Base-by-base conservation (phyloP, 1,284 basidiomycete species). In the Cryptococcus neoformans region DNA sequence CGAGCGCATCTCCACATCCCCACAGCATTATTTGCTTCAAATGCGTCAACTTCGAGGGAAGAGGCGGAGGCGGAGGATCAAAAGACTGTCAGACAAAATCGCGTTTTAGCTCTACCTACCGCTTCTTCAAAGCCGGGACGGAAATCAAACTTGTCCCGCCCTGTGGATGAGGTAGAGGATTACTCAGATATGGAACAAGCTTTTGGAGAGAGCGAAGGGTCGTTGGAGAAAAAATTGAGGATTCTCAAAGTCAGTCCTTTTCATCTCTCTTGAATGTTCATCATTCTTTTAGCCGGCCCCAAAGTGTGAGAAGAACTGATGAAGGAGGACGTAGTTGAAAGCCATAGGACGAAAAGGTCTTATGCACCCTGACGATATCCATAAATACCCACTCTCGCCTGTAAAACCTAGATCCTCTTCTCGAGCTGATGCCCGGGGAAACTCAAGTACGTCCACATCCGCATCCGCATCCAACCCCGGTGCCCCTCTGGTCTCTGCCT, bases 311-410 rank as follows among this genome's bases (percentile, higher is more conserved):
- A 28, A 28, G 4, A 28, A 4, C 28, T 28, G 28, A 28, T 4
- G 28, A 28, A 28, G 28, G 28, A 28, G 28, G 28, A 28, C 4
- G 28, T 28, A 28, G 28, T 28, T 28, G 28, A 28, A 28, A 4
- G 28, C 83, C 62, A 75, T 86, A 28, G 75, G 84, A 10, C 82
- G 83, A 16, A 82, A 84, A 41, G 88, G 89, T 2, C 81, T 93
- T 16, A 89, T 91, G 78, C 91, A 92, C 69, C 91, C 90, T 0
- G 85, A 90, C 69, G 90, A 93, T 69, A 87, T 93, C 70, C 62
- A 61, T 44, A 53, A 62, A 49, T 37, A 57, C 16, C 51, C 49
- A 8, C 48, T 55, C 17, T 56, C 54, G 7, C 41, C 21, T 16
- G 40, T 40, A 14, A 42, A 50, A 28, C 28, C 3, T 28, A 28